Conservation (phyloP, 140 eudicot genomes). For the Bidens hawaiensis region DNA sequence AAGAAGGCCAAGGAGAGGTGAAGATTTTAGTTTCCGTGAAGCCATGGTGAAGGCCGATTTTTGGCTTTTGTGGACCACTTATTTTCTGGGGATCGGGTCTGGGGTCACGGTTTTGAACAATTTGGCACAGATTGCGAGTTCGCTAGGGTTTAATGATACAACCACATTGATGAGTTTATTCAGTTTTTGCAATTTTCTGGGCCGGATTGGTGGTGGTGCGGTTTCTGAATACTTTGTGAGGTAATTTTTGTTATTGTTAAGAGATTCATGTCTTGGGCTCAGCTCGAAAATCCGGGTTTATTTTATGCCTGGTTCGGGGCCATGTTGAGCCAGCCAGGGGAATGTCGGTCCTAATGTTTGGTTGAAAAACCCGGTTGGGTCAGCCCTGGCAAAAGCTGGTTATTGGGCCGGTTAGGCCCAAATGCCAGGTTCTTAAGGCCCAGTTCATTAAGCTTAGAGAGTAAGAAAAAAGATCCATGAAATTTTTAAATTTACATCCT, state of each 20-base stretch:
- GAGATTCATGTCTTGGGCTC: background rate
- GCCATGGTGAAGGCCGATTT: conserved; percentile 87
- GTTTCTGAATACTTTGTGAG: conserved; percentile 82
- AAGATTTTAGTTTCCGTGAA: conserved; percentile 70
- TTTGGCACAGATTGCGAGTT: conserved; percentile 81
- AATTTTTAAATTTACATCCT: too few species aligned
- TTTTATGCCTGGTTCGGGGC: background rate
- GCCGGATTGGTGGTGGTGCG: conserved; percentile 86
- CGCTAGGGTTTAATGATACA: conserved; percentile 58
- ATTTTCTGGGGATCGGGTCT: conserved; percentile 82
- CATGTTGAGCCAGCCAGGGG: background rate
- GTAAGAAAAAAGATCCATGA: background rate
- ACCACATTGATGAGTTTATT: conserved; percentile 68
- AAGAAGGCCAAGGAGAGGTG: conserved; percentile 83
- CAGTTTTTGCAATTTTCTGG: conserved; percentile 84
- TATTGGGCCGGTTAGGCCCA: background rate
- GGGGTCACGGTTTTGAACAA: conserved; percentile 87
- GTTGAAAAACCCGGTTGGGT: background rate
- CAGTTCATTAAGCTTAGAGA: background rate
- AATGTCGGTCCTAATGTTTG: background rate
- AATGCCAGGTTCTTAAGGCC: background rate
- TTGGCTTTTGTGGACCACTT: conserved; percentile 86
- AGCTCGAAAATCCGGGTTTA: background rate
- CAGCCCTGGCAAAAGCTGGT: background rate
- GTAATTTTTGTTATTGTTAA: conserved; percentile 28